Base-by-base conservation (phyloP, 306 rosid genomes). In the Urtica urens region DNA sequence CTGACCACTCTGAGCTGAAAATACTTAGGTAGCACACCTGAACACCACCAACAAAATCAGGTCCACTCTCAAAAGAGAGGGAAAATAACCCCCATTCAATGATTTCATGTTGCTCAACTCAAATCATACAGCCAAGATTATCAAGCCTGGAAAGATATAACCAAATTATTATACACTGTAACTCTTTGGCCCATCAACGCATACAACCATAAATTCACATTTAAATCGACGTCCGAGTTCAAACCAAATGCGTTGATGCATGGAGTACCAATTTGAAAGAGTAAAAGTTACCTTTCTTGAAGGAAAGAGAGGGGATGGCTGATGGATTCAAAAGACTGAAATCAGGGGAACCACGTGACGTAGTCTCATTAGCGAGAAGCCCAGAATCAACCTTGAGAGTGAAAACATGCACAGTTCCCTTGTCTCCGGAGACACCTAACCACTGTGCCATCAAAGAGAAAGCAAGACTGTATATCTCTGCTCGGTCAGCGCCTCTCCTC, bases 371-470 rank as follows among this genome's bases (percentile, higher is more conserved):
- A 51, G 62, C 93, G 24, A 72, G 65, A 34, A 56, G 45, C 42
- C 66, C 78, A 21, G 83, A 59, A 64, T 76, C 79, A 68, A 75
- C 80, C 77, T 81, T 84, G 13, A 84, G 75, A 53, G 78, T 70
- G 77, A 88, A 88, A 28, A 88, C 82, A 62, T 88, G 97, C 54
- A 88, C 86, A 27, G 97, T 88, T 5, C 97, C 95, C 83, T 84
- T 88, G 69, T 84, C 95, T 62, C 97, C 84, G 24, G 97, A 88
- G 59, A 70, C 97, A 3, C 93, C 97, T 58, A 88, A 60, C 95
- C 97, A 88, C 76, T 81, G 93, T 17, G 90, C 83, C 26, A 69
- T 55, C 4, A 93, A 72, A 63, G 95, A 88, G 62, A 88, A 83
- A 10, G 95, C 93, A 76, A 88, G 75, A 66, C 97, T 84, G 62